Percentiles rank a stretch among this genome's conserved stretches.
phyloP scores from a whole-genome alignment of 2,329 filamentous ascomycete genomes.

The Botryotinia convoluta region DNA sequence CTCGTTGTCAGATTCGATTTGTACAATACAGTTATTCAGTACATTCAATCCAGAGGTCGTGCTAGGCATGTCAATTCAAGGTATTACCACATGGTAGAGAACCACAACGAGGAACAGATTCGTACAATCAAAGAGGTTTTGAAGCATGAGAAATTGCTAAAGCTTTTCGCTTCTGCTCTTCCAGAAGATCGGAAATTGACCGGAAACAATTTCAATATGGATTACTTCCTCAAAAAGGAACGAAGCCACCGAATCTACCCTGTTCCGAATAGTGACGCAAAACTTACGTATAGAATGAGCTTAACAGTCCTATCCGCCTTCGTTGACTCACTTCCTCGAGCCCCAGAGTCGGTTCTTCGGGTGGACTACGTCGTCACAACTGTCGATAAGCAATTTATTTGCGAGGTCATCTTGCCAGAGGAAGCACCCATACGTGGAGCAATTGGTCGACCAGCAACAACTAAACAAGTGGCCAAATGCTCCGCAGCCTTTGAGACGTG shows the following conservation, averaged over 20 bases:
- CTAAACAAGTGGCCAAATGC: conserved; percentile 78
- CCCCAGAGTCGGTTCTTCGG: conserved; percentile 38
- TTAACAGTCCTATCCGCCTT: conserved; percentile 71
- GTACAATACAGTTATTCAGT: conserved; percentile 87
- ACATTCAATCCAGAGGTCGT: conserved; percentile 87
- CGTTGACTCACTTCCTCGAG: conserved; percentile 61
- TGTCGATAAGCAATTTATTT: conserved; percentile 60
- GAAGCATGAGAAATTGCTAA: conserved; percentile 61
- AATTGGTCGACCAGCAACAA: conserved; percentile 60
- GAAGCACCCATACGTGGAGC: conserved; percentile 67
- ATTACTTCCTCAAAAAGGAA: conserved; percentile 53
- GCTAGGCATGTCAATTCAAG: conserved; percentile 75
- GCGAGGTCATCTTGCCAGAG: conserved; percentile 76
- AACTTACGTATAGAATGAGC: conserved; percentile 73
- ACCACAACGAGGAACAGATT: conserved; percentile 60
- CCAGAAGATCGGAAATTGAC: conserved; percentile 70
- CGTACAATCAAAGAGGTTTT: conserved; percentile 58
- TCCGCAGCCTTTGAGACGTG: conserved; percentile 87
- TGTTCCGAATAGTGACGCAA: conserved; percentile 68
- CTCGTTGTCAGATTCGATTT: conserved; percentile 76
- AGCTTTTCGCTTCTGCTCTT: conserved; percentile 71
- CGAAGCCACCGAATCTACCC: conserved; percentile 45
- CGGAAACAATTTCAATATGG: conserved; percentile 56
- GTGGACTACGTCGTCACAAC: conserved; percentile 62
- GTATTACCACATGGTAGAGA: conserved; percentile 82